phyloP scores from a whole-genome alignment of 805 yeast species.

The Barnettozyma siamensis region DNA sequence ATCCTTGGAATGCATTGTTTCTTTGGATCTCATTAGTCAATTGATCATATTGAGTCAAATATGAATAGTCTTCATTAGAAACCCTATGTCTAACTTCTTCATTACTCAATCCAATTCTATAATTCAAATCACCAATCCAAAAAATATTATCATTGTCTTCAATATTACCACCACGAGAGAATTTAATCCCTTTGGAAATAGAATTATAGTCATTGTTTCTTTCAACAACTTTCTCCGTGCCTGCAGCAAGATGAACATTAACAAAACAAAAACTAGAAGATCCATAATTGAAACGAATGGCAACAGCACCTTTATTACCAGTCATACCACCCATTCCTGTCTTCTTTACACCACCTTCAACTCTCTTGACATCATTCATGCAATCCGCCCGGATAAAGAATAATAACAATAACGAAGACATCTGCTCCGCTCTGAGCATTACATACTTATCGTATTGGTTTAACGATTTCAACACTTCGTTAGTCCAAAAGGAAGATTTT shows the following conservation, averaged over 20 bases:
- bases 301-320: conserved; percentile 96
- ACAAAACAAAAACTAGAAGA: conserved; percentile 76
- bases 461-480: conserved; percentile 54
- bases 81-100: conserved; percentile 66
- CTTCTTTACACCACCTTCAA: conserved; percentile 91
- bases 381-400: conserved; percentile 53
- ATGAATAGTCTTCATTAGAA: conserved; percentile 36
- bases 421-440: conserved; percentile 67
- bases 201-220: conserved; percentile 80
- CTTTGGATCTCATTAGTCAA: conserved; percentile 65
- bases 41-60: conserved; percentile 70
- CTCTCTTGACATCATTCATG: conserved; percentile 58
- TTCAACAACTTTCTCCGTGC: conserved; percentile 73
- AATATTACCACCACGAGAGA: conserved; percentile 69
- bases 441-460: conserved; percentile 53
- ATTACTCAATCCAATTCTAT: conserved; percentile 64
- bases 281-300: conserved; percentile 80
- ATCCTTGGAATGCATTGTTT: conserved; percentile 69
- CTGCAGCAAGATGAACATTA: conserved; percentile 94
- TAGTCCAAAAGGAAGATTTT: conserved; percentile 75
- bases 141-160: conserved; percentile 80
- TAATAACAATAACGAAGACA: conserved; percentile 61
- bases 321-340: conserved; percentile 97
- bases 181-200: conserved; percentile 68
- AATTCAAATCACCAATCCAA: conserved; percentile 96